Percentiles rank a stretch among this genome's conserved stretches.
Evolutionary conservation across 306 rosid genomes (phyloP).

Genomic region (Cotoneaster glaucophyllus): DNA sequence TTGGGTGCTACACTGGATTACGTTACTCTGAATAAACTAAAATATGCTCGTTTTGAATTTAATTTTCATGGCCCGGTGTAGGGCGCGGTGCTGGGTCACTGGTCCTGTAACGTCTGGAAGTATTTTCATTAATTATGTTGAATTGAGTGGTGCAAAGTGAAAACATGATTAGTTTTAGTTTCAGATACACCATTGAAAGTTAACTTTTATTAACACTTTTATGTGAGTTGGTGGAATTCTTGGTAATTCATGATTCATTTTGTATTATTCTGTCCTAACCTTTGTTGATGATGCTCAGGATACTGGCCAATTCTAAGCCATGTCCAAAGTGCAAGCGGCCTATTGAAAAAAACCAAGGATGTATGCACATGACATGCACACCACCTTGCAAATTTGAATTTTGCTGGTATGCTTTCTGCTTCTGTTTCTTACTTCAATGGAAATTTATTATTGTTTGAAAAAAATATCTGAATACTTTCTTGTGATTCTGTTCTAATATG

Average conservation of each 20-base stretch:
- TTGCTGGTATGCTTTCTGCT: slow-evolving; percentile 55
- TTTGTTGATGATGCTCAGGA: slow-evolving; percentile 26
- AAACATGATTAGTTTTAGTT: neutral
- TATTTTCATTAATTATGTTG: neutral
- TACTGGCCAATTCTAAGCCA: slow-evolving; percentile 69
- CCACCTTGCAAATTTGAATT: slow-evolving; percentile 89
- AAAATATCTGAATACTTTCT: neutral
- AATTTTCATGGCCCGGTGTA: too few relatives aligned
- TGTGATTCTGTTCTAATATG: neutral
- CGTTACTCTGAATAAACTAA: too few relatives aligned
- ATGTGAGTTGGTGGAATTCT: neutral
- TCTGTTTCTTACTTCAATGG: neutral
- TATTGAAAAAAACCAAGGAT: slow-evolving; percentile 82
- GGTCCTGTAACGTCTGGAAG: neutral
- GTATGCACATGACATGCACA: slow-evolving; percentile 90
- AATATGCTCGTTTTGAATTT: too few relatives aligned
- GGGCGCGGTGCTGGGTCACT: too few relatives aligned
- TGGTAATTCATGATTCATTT: neutral
- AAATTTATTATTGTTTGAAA: neutral
- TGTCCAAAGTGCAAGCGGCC: slow-evolving; percentile 94
- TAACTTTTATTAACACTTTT: neutral
- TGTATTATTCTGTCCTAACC: neutral
- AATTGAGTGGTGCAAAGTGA: neutral
- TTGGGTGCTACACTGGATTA: too few relatives aligned
- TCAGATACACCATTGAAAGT: neutral